Base-by-base conservation (phyloP, 1,139 yeast genomes). In the Sugiyamaella paludigena region DNA sequence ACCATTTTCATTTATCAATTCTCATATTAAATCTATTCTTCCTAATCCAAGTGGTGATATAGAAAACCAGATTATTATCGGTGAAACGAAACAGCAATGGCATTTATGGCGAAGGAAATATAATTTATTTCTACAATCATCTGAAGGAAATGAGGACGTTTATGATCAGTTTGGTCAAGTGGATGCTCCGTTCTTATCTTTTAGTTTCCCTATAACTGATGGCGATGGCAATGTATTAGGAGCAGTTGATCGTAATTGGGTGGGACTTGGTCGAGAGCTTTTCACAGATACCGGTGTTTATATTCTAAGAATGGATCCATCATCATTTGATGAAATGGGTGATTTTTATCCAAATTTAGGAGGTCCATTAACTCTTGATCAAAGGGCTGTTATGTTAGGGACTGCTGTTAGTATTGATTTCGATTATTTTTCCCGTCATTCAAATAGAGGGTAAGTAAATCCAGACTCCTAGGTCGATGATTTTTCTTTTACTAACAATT, bases 201-300 rank as follows among this genome's bases (percentile, higher is more conserved):
- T 89, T 72, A 87, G 85, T 50, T 92, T 92, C 68, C 92, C 95
- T 0, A 84, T 88, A 3, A 64, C 63, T 32, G 80, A 88, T 64
- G 80, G 75, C 40, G 53, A 73, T 1, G 83, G 83, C 1, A 71
- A 74, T 19, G 79, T 85, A 0, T 71, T 85, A 51, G 96, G 84
- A 0, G 75, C 87, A 1, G 91, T 92, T 1, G 95, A 88, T 65
- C 77, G 98, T 60, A 88, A 89, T 67, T 92, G 96, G 94, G 95
- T 87, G 3, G 98, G 98, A 0, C 70, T 92, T 34, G 95, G 95
- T 2, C 77, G 97, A 60, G 98, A 92, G 64, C 69, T 91, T 61
- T 85, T 91, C 63, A 91, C 98, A 0, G 98, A 92, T 67, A 86
- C 96, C 0, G 98, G 98, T 55, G 91, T 88, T 2, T 92, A 92